These are phyloP conservation scores for Mariannaea elegans DNA, from an alignment of 2,329 filamentous ascomycete genomes.

Conservation along the genomic window DNA sequence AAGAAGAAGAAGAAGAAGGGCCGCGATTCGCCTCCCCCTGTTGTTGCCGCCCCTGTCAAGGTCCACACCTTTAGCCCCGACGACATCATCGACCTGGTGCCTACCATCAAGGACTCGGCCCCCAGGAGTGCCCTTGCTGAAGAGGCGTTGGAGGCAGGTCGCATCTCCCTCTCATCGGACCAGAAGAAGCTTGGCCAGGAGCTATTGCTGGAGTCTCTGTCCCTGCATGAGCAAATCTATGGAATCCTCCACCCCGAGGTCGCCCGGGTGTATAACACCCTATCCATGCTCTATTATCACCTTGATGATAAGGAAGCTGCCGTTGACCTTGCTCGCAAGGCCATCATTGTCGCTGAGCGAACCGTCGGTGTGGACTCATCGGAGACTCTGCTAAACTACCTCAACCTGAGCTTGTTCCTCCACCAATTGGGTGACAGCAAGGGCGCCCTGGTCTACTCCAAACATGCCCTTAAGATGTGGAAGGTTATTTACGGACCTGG, in stretches of 20 bases:
- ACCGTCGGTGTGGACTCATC: slow-evolving; percentile 93
- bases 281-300: slow-evolving; percentile 96
- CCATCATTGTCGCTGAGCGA: slow-evolving; percentile 93
- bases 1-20: slow-evolving; percentile 73
- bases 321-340: slow-evolving; percentile 94
- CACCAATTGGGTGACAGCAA: slow-evolving; percentile 92
- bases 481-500: slow-evolving; percentile 94
- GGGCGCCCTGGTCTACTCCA: slow-evolving; percentile 85
- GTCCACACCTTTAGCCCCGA: slow-evolving; percentile 74
- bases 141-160: slow-evolving; percentile 93
- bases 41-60: slow-evolving; percentile 52
- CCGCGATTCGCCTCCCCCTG: slow-evolving; percentile 62
- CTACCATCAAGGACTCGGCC: slow-evolving; percentile 91
- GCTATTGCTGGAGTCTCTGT: slow-evolving; percentile 92
- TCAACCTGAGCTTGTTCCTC: slow-evolving; percentile 94
- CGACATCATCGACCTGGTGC: slow-evolving; percentile 92
- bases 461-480: slow-evolving; percentile 94
- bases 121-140: slow-evolving; percentile 92
- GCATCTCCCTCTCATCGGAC: slow-evolving; percentile 93
- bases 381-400: slow-evolving; percentile 93
- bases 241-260: slow-evolving; percentile 97
- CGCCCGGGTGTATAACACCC: slow-evolving; percentile 90
- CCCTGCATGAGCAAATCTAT: slow-evolving; percentile 98
- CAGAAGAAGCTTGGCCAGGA: slow-evolving; percentile 97
- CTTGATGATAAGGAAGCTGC: slow-evolving; percentile 98